These are phyloP conservation scores for Thalassiosira gravida DNA, from an alignment of 352 stramenopile genomes.

Conservation along the genomic window DNA sequence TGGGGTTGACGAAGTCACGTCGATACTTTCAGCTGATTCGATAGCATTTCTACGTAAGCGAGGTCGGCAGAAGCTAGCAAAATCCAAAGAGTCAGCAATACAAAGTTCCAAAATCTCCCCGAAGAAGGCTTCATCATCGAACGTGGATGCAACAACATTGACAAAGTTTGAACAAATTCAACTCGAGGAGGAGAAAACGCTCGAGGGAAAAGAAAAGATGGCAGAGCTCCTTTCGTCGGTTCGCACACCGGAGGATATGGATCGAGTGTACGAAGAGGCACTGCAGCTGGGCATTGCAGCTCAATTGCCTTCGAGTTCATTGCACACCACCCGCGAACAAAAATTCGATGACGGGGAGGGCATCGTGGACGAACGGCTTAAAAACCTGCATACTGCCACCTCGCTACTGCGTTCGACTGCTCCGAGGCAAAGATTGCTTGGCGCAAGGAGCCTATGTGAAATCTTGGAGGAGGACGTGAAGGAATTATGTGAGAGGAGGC, in stretches of 20 bases:
- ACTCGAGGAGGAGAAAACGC: conserved; percentile 35
- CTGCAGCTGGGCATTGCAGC: conserved; percentile 56
- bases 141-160: not conserved
- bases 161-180: conserved; percentile 33
- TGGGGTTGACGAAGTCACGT: conserved; percentile 63
- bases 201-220: conserved; percentile 72
- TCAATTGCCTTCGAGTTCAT: conserved; percentile 38
- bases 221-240: conserved; percentile 73
- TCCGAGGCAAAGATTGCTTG: conserved; percentile 77
- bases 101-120: not conserved
- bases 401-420: conserved; percentile 76
- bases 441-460: conserved; percentile 58
- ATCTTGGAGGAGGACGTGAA: conserved; percentile 57
- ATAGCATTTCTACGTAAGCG: conserved; percentile 73
- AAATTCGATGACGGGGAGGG: conserved; percentile 8
- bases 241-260: conserved; percentile 79
- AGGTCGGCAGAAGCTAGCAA: conserved; percentile 34
- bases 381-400: conserved; percentile 51
- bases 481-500: conserved; percentile 16
- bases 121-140: not conserved
- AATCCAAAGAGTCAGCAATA: conserved; percentile 20
- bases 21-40: conserved; percentile 68
- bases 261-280: conserved; percentile 67
- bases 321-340: conserved; percentile 29
- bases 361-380: conserved; percentile 17